A percentile compares a stretch with the other conserved stretches of the same genome.
Conservation (phyloP, 2,329 filamentous ascomycete species). For the Alternaria sp. region DNA sequence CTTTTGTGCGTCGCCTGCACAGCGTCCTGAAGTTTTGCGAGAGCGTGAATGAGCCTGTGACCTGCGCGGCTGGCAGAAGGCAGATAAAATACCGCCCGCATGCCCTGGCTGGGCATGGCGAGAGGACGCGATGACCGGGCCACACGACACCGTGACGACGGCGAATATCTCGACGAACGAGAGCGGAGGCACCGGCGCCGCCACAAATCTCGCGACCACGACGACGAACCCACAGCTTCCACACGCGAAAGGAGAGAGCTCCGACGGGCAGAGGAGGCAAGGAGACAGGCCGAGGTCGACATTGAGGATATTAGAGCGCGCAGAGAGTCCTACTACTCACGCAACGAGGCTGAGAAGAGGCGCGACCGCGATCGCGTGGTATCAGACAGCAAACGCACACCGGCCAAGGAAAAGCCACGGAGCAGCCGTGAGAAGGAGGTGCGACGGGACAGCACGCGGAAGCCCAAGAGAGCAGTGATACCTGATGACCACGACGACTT, state of each 20-base stretch:
- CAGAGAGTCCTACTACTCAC: conserved; percentile 48
- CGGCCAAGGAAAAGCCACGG: conserved; percentile 36
- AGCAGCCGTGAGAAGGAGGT: conserved; percentile 38
- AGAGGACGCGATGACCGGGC: conserved; percentile 40
- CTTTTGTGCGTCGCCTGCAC: conserved; percentile 38
- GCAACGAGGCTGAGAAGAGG: conserved; percentile 39
- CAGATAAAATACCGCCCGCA: conserved; percentile 34
- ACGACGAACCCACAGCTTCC: conserved; percentile 34
- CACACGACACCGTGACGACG: conserved; percentile 39
- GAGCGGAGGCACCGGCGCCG: conserved; percentile 39
- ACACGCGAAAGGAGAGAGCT: conserved; percentile 42
- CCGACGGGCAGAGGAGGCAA: conserved; percentile 38
- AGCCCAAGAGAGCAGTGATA: conserved; percentile 32
- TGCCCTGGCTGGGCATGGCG: conserved; percentile 40
- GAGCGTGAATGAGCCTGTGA: conserved; percentile 31
- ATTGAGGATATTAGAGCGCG: conserved; percentile 49
- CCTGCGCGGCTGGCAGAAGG: conserved; percentile 36
- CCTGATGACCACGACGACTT: conserved; percentile 40
- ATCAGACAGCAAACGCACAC: conserved; percentile 32
- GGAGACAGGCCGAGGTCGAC: conserved; percentile 44
- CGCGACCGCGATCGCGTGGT: conserved; percentile 43
- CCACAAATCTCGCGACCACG: conserved; percentile 31
- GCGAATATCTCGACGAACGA: conserved; percentile 33
- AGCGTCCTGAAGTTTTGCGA: conserved; percentile 37
- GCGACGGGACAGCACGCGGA: conserved; percentile 36